Conservation (phyloP, 306 rosid species). For the Malus orientalis region DNA sequence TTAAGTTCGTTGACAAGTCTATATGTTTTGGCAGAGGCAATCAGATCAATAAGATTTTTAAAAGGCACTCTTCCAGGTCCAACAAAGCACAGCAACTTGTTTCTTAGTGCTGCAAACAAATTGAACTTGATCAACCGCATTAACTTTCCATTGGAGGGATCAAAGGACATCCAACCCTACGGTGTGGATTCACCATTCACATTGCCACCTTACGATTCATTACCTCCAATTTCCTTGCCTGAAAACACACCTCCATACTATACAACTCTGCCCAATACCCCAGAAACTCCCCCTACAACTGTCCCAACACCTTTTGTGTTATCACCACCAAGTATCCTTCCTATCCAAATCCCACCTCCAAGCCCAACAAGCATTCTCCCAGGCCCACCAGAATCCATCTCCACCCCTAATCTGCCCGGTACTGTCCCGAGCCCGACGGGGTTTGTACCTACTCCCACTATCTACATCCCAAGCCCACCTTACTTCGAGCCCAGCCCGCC, state of each 20-base stretch:
- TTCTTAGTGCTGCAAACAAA: slow-evolving; percentile 36
- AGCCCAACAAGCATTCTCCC: slow-evolving; percentile 22
- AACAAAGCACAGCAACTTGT: slow-evolving; percentile 31
- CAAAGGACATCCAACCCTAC: slow-evolving; percentile 45
- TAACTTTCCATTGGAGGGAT: slow-evolving; percentile 28
- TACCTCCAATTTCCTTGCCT: slow-evolving; percentile 47
- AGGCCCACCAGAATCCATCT: slow-evolving; percentile 28
- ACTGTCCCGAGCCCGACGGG: slow-evolving; percentile 40
- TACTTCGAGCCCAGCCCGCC: slow-evolving; percentile 45
- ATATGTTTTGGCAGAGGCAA: slow-evolving; percentile 40
- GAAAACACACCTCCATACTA: slow-evolving; percentile 59
- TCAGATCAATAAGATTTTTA: slow-evolving; percentile 30
- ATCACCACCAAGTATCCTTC: slow-evolving; percentile 18
- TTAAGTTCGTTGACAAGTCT: not conserved
- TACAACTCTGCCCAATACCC: slow-evolving; percentile 45
- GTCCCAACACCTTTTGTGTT: slow-evolving; percentile 39
- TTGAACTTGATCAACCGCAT: slow-evolving; percentile 38
- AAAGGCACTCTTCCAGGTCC: slow-evolving; percentile 5
- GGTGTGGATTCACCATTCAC: slow-evolving; percentile 60
- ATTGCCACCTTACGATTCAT: slow-evolving; percentile 73
- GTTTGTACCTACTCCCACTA: slow-evolving; percentile 1
- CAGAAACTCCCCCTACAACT: slow-evolving; percentile 35
- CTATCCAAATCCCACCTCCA: slow-evolving; percentile 43
- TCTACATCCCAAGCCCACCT: slow-evolving; percentile 23
- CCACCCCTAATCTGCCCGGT: slow-evolving; percentile 26